These are phyloP conservation scores for Hygrophoropsis aurantiaca DNA, from an alignment of 768 basidiomycete species.

Conservation along the genomic window DNA sequence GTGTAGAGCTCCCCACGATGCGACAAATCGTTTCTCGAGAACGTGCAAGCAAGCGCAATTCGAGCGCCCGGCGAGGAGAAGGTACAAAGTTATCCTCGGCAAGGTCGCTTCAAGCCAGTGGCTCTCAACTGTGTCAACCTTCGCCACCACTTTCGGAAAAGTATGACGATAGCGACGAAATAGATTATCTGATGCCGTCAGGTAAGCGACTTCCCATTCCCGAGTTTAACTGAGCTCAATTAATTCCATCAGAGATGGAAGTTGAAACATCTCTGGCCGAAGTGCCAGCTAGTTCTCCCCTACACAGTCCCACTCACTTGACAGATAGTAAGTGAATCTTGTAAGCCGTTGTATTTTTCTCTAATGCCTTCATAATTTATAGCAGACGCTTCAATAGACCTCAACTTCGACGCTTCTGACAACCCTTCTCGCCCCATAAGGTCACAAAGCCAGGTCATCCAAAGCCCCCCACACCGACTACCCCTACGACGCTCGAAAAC, in stretches of 20 bases:
- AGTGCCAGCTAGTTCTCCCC: constrained; percentile 10
- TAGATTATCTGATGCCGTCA: constrained; percentile 22
- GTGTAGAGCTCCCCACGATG: constrained; percentile 27
- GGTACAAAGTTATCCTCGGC: too few relatives aligned
- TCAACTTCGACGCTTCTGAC: not conserved
- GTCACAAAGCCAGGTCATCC: constrained; percentile 11
- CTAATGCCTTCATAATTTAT: not conserved
- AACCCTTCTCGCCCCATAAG: constrained; percentile 1
- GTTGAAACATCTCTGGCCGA: constrained; percentile 19
- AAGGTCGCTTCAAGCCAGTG: too few relatives aligned
- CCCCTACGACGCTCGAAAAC: constrained; percentile 39
- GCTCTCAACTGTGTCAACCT: too few relatives aligned
- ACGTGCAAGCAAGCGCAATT: too few relatives aligned
- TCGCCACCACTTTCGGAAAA: constrained; percentile 2
- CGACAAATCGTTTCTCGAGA: constrained; percentile 14
- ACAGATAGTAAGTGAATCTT: constrained; percentile 10
- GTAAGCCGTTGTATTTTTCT: not conserved
- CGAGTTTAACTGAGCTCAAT: not conserved
- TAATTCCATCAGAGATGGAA: constrained; percentile 14
- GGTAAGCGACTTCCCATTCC: constrained; percentile 11
- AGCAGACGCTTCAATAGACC: not conserved
- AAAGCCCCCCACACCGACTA: constrained; percentile 6
- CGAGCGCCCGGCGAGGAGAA: too few relatives aligned
- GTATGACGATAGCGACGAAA: constrained; percentile 22
- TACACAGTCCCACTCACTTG: not conserved